These are phyloP conservation scores for Rhizopus microsporus DNA, from an alignment of 371 early-diverging fungal species.

Conservation along the genomic window DNA sequence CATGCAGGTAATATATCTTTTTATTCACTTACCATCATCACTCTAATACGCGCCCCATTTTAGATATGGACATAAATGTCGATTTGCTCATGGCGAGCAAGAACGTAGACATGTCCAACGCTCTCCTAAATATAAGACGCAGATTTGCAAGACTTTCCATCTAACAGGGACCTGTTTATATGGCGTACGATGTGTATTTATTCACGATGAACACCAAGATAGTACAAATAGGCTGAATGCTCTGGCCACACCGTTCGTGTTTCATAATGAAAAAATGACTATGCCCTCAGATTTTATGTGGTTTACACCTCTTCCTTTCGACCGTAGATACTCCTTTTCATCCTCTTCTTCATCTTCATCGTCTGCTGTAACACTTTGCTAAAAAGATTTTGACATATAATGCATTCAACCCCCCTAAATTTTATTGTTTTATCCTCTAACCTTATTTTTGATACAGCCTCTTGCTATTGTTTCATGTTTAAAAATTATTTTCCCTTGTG, in stretches of 20 bases:
- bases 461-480: not conserved
- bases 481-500: too few relatives aligned
- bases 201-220: constrained; percentile 62
- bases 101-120: constrained; percentile 85
- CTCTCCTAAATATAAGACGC: constrained; percentile 95
- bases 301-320: not conserved
- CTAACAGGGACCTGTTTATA: constrained; percentile 91
- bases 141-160: constrained; percentile 87
- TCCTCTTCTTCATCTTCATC: constrained; percentile 14
- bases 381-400: constrained; percentile 1
- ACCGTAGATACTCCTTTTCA: constrained; percentile 14
- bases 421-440: too few relatives aligned
- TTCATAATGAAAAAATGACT: not conserved
- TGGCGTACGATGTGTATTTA: constrained; percentile 95
- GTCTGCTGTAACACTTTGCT: constrained; percentile 1
- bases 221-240: not conserved
- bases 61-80: constrained; percentile 91
- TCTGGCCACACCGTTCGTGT: not conserved
- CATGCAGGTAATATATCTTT: constrained; percentile 60
- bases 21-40: not conserved
- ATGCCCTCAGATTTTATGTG: not conserved
- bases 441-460: not conserved
- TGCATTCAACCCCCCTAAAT: not conserved
- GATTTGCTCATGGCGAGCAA: constrained; percentile 88
- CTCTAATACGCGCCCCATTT: not conserved